phyloP scores from a whole-genome alignment of 139 green algal genomes.

The Chlamydomonas sp. region DNA sequence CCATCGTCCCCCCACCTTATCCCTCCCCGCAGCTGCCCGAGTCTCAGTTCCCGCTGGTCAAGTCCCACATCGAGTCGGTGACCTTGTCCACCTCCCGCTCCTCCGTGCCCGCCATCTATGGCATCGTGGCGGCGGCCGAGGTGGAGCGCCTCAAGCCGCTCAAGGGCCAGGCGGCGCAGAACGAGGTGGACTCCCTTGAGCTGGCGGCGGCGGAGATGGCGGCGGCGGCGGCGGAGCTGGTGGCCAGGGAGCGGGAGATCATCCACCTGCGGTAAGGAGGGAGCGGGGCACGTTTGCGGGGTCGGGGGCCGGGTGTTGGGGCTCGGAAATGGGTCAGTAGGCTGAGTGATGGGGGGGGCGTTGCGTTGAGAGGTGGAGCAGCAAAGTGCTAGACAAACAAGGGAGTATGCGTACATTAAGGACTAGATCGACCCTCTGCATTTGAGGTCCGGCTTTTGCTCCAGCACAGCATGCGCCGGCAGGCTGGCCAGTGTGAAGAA shows the following conservation, averaged over 20 bases:
- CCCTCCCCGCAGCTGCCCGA: conserved; percentile 39
- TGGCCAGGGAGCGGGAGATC: conserved; percentile 84
- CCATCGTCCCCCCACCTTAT: not conserved
- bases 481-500: no score
- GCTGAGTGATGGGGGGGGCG: no score
- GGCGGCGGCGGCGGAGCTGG: conserved; percentile 78
- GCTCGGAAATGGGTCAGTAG: not conserved
- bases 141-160: conserved; percentile 59
- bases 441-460: no score
- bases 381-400: no score
- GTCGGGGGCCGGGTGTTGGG: not conserved
- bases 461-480: no score
- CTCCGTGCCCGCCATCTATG: conserved; percentile 86
- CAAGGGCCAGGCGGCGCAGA: conserved; percentile 25
- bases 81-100: conserved; percentile 56
- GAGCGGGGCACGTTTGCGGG: not conserved
- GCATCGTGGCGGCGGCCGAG: conserved; percentile 73
- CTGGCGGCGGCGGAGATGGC: conserved; percentile 89
- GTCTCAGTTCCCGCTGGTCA: conserved; percentile 47
- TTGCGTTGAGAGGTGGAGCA: no score
- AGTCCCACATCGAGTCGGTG: conserved; percentile 60
- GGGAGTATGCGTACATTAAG: no score
- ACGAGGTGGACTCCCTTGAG: conserved; percentile 79
- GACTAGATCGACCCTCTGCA: no score
- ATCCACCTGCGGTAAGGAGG: conserved; percentile 42